Evolutionary conservation across 2,329 filamentous ascomycete species (phyloP), one percentile per base, ranked within the genome.

Genomic region (Arthrocladium fulminans): DNA sequence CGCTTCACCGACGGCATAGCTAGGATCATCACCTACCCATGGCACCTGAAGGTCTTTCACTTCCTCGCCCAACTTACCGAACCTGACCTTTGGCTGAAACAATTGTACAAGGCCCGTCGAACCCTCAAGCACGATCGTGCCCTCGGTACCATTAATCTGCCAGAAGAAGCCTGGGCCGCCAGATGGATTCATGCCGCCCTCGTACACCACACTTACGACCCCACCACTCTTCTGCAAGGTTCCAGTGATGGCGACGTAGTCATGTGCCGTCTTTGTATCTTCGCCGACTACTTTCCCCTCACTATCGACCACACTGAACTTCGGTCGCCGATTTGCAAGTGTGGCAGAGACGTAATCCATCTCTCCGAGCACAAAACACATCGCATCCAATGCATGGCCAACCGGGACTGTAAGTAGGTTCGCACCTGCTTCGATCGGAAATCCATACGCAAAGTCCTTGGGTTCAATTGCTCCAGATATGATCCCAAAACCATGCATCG

Each of bases 401-500:
- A 45, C 38, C 12, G 52, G 51, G 23, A 56, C 54, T 5, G 54
- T 56, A 29, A 53, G 46, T n/a, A 56, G 42, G 23, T 53, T 56
- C 19, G 50, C 54, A 10, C 54, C 52, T 19, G 38, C 20, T 20
- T 53, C 45, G 19, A 56, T 29, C 19, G 49, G 40, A 17, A 53
- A 25, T 7, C 30, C 34, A 39, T 56, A 54, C 15, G 47, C 44
- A 22, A 48, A 48, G 13, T 7, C n/a, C 25, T 44, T 27, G 8
- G 15, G 25, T 2, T 4, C 19, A 23, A 25, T 19, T 2, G 38
- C 23, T 15, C 50, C 48, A 15, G 48, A 47, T 1, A 54, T 39
- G 15, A 45, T 27, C 4, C 50, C 47, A 7, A 43, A 24, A 1
- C 25, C 52, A 2, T 43, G 20, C 62, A n/a, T 73, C 48, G 32